Percentiles rank a stretch among this genome's conserved stretches.
phyloP scores from a whole-genome alignment of 1,284 basidiomycete species.

The Leccinum fuscescens region DNA sequence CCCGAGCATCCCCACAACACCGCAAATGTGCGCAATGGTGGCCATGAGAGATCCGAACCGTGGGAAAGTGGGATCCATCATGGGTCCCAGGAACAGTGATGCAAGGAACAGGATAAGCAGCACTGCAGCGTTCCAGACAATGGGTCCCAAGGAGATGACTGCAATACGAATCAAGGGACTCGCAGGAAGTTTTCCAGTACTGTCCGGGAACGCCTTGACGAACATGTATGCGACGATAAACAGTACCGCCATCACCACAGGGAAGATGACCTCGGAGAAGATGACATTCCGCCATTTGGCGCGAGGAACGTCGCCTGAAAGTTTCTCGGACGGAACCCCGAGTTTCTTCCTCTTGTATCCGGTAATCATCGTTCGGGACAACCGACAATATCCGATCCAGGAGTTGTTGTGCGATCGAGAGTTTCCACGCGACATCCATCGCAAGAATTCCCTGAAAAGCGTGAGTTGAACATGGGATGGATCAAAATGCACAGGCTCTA shows the following conservation, averaged over 20 bases:
- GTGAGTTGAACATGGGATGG: conserved; percentile 11
- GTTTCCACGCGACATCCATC: conserved; percentile 98
- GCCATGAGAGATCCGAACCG: conserved; percentile 91
- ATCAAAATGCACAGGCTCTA: not conserved
- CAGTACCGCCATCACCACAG: conserved; percentile 77
- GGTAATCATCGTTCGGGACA: conserved; percentile 93
- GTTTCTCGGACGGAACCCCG: conserved; percentile 91
- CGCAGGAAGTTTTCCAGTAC: conserved; percentile 65
- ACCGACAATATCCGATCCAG: conserved; percentile 95
- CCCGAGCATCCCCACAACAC: conserved; percentile 81
- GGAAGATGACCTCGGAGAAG: conserved; percentile 85
- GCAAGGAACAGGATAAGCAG: conserved; percentile 85
- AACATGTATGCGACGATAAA: conserved; percentile 91
- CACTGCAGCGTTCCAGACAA: conserved; percentile 93
- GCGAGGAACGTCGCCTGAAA: conserved; percentile 88
- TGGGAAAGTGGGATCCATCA: conserved; percentile 81
- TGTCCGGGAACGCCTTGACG: conserved; percentile 77
- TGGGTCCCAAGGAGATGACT: conserved; percentile 90
- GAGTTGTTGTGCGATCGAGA: conserved; percentile 95
- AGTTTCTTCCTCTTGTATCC: conserved; percentile 97
- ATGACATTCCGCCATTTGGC: conserved; percentile 89
- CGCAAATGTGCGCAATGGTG: conserved; percentile 78
- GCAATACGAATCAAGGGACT: conserved; percentile 88
- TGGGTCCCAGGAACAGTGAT: conserved; percentile 90
- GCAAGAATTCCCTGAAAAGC: conserved; percentile 77